Conservation (phyloP, 148 eudicot genomes). For the Rhododendron vialii region DNA sequence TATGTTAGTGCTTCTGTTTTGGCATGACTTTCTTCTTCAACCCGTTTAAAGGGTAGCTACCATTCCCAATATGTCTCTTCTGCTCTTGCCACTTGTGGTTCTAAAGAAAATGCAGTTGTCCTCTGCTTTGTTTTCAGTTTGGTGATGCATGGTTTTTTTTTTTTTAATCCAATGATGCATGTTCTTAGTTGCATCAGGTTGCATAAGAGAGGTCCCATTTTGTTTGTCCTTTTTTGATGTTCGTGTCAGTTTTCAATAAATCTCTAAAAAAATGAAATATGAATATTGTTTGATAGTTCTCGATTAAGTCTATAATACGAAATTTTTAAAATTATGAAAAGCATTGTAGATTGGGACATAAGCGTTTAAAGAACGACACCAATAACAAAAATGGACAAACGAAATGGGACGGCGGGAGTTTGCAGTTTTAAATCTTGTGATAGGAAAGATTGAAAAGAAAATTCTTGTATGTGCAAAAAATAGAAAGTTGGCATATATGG, state of each 20-base stretch:
- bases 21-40: neutral
- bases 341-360: too few relatives aligned
- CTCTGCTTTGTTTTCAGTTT: neutral
- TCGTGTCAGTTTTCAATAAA: too few relatives aligned
- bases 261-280: too few relatives aligned
- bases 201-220: neutral
- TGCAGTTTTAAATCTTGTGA: neutral
- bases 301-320: too few relatives aligned
- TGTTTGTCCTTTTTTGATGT: too few relatives aligned
- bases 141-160: neutral
- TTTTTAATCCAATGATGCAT: neutral
- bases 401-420: too few relatives aligned
- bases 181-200: neutral
- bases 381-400: too few relatives aligned
- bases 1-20: neutral
- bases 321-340: too few relatives aligned
- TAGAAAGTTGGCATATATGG: too few relatives aligned
- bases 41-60: neutral
- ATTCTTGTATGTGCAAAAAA: neutral
- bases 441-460: neutral
- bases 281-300: too few relatives aligned
- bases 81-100: neutral
- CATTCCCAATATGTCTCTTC: neutral
- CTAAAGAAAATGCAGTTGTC: neutral
- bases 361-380: too few relatives aligned